phyloP scores from a whole-genome alignment of 345 rosid genomes.

The Eutrema heterophyllum region DNA sequence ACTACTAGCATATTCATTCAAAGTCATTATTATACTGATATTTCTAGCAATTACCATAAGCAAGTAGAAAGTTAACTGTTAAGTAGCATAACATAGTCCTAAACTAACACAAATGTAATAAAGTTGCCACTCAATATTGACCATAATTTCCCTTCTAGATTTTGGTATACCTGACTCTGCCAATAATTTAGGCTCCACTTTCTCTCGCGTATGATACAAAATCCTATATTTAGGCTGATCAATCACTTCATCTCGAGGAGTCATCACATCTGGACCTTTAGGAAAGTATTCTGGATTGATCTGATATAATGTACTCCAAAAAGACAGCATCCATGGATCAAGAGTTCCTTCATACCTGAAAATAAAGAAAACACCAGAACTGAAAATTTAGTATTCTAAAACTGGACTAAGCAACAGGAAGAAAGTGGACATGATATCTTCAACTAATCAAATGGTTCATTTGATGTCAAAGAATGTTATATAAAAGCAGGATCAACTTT shows the following conservation, averaged over 20 bases:
- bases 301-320: conserved; percentile 61
- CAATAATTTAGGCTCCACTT: conserved; percentile 21
- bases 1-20: not conserved
- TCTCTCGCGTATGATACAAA: conserved; percentile 37
- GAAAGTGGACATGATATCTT: not conserved
- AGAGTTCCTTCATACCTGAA: conserved; percentile 86
- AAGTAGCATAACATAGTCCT: not conserved
- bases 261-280: conserved; percentile 54
- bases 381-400: not conserved
- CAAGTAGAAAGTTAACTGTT: not conserved
- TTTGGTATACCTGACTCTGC: conserved; percentile 43
- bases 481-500: not conserved
- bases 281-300: conserved; percentile 61
- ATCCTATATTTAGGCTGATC: conserved; percentile 64
- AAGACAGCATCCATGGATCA: conserved; percentile 90
- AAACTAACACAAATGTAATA: not conserved
- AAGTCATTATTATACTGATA: not conserved
- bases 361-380: not conserved
- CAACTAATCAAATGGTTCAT: not conserved
- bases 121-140: not conserved
- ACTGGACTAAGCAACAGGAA: not conserved
- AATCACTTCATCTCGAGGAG: conserved; percentile 39
- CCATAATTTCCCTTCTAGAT: not conserved
- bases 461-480: not conserved
- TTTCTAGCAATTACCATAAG: conserved; percentile 4